Evolutionary conservation across 2,329 filamentous ascomycete species (phyloP), one percentile per base, ranked within the genome.

Genomic region (Penicillium olsonii): DNA sequence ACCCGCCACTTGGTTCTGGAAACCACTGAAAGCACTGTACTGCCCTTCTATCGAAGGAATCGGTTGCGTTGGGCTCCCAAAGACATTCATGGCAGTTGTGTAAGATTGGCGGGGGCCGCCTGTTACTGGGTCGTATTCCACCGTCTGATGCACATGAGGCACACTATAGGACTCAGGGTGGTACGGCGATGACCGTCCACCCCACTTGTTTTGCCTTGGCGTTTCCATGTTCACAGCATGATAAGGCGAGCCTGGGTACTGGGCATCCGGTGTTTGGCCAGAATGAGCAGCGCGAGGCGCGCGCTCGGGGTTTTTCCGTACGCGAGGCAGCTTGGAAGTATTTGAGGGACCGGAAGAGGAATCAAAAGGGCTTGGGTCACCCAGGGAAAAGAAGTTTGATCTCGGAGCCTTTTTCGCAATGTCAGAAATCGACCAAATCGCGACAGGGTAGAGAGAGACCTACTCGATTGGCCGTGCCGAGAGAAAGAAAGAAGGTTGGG

Each of bases 231-330:
- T 53, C 34, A 37, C 26, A 3, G 18, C 33, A 42, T 45, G 29
- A 11, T 55, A 44, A n/a, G 46, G 37, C 12, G 48, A 18, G 26
- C 20, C 35, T 8, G 43, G 43, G 51, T 48, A 33, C 20, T 43
- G 48, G 15, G 44, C 12, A 18, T 46, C 27, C 17, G 33, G 29
- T 5, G 45, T 29, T 7, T 45, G 17, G 9, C 44, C 12, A 12
- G 34, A 12, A 11, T 33, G 37, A 12, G 43, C 49, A 38, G 47
- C 50, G 29, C 27, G 19, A 19, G 48, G 44, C 40, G 37, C 56
- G 15, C 50, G 55, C 48, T 53, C 52, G n/a, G 45, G 34, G 19
- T 33, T 38, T 53, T 60, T 59, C 14, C 39, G 37, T 45, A 35
- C 20, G 22, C 41, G 47, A 54, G 54, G 26, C 52, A 59, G 50